Conservation (phyloP, 2,329 filamentous ascomycete genomes). For the Metarhizium robertsii region DNA sequence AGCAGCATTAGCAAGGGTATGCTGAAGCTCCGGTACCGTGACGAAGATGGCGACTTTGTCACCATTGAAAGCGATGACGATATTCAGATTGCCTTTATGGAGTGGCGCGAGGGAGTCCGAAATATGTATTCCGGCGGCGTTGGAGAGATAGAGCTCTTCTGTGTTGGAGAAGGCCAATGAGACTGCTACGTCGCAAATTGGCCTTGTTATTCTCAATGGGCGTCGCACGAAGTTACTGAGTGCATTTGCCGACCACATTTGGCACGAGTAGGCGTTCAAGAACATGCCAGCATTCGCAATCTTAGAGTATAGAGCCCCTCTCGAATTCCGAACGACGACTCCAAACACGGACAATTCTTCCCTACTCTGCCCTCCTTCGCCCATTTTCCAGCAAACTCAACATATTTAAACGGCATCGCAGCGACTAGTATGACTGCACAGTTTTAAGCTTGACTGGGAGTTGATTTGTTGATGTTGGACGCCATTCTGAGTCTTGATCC, state of each 20-base stretch:
- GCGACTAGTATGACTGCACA: conserved; percentile 14
- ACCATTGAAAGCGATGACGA: conserved; percentile 94
- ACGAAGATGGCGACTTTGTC: conserved; percentile 88
- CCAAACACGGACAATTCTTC: not conserved
- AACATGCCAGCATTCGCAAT: conserved; percentile 19
- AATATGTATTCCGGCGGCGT: conserved; percentile 57
- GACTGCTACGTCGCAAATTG: not conserved
- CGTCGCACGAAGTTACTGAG: not conserved
- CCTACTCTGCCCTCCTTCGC: conserved; percentile 7
- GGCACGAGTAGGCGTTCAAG: conserved; percentile 1
- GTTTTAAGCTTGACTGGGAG: conserved; percentile 2
- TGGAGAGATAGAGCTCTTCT: conserved; percentile 85
- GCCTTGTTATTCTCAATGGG: not conserved
- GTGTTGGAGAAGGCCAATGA: conserved; percentile 41
- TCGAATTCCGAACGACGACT: not conserved
- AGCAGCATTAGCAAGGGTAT: conserved; percentile 75
- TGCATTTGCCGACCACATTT: not conserved
- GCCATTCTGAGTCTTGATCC: conserved; percentile 1
- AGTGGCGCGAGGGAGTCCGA: conserved; percentile 68
- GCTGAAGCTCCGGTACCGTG: conserved; percentile 80
- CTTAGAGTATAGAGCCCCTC: conserved; percentile 18
- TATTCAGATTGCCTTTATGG: conserved; percentile 89
- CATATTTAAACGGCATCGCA: conserved; percentile 24
- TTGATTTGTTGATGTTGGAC: not conserved
- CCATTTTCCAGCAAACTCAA: not conserved